These are phyloP conservation scores for Trichosanthes truncata DNA, from an alignment of 306 rosid genomes.

Conservation along the genomic window DNA sequence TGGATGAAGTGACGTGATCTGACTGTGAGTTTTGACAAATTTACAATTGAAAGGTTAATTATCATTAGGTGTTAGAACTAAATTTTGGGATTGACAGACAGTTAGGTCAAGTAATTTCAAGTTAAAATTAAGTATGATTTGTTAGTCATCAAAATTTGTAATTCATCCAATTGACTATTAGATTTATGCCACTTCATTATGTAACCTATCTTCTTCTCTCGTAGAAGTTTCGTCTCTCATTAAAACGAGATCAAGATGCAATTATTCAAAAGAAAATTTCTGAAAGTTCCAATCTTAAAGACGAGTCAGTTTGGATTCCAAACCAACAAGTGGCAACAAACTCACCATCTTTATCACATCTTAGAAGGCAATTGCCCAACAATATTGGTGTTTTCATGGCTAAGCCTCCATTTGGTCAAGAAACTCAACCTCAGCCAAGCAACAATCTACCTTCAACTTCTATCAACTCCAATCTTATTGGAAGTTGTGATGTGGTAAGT, in stretches of 20 bases:
- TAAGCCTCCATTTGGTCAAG: neutral
- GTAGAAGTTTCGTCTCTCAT: conserved; percentile 21
- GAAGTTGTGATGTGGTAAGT: neutral
- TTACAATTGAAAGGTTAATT: too few relatives aligned
- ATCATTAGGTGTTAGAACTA: too few relatives aligned
- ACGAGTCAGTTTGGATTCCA: neutral
- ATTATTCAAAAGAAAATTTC: neutral
- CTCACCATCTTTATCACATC: neutral
- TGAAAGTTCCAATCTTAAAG: neutral
- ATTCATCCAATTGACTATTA: too few relatives aligned
- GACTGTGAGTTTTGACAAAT: too few relatives aligned
- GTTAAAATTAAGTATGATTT: too few relatives aligned
- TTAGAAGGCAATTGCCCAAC: neutral
- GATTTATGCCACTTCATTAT: too few relatives aligned
- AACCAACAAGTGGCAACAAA: neutral
- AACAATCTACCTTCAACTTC: neutral
- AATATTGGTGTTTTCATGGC: neutral
- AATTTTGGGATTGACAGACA: too few relatives aligned
- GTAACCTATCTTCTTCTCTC: neutral
- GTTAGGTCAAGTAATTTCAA: too few relatives aligned
- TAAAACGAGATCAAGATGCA: conserved; percentile 8
- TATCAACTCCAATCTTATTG: neutral
- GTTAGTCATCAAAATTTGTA: too few relatives aligned
- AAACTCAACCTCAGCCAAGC: neutral
- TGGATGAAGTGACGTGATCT: too few relatives aligned